Conservation (phyloP, 1,139 yeast genomes). For the Pichia sp. region DNA sequence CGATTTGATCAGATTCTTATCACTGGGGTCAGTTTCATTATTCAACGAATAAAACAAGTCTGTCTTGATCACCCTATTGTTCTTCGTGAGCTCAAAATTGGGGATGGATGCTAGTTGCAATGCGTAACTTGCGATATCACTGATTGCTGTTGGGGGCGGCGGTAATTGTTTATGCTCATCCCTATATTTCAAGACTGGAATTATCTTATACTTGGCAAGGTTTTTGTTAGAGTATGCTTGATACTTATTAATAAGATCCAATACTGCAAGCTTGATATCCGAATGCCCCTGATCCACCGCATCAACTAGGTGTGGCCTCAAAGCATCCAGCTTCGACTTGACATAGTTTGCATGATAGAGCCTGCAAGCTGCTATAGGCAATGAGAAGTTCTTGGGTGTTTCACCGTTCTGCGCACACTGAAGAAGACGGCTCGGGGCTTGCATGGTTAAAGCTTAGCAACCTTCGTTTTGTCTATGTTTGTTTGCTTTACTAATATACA, state of each 20-base stretch:
- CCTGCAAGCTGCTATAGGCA: not conserved
- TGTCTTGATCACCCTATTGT: not conserved
- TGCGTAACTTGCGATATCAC: constrained; percentile 3
- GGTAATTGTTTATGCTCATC: constrained; percentile 6
- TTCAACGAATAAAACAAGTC: constrained; percentile 1
- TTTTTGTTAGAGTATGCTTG: not conserved
- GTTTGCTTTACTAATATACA: not conserved
- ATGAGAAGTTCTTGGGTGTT: not conserved
- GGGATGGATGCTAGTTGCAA: not conserved
- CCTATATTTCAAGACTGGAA: not conserved
- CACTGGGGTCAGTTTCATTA: not conserved
- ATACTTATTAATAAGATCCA: constrained; percentile 1
- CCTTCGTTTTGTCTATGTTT: not conserved
- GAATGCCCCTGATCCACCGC: not conserved
- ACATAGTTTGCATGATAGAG: not conserved
- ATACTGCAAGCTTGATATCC: not conserved
- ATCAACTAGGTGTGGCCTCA: not conserved
- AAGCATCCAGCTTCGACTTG: not conserved
- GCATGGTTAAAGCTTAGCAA: not conserved
- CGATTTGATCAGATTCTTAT: constrained; percentile 2
- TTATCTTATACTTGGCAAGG: not conserved
- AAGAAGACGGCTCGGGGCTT: not conserved
- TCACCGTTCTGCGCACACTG: not conserved
- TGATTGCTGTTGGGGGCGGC: not conserved
- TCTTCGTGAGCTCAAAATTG: constrained; percentile 6